Conservation (phyloP, 2,329 filamentous ascomycete species). For the Aureobasidium musti region DNA sequence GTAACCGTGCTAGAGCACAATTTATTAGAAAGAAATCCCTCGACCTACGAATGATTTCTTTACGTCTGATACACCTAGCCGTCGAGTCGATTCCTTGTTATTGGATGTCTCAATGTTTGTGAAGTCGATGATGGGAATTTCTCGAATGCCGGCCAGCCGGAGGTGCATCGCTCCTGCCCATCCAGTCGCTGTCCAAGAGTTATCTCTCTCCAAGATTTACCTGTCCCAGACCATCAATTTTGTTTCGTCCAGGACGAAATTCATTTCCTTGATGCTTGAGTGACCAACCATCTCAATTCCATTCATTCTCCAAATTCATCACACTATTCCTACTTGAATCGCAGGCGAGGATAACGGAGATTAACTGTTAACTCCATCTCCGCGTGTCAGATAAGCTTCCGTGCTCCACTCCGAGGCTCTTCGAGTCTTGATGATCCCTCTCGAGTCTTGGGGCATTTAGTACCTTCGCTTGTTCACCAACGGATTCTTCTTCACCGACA, state of each 20-base stretch:
- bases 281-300: background rate
- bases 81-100: too few species aligned
- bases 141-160: background rate
- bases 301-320: slow-evolving; percentile 1
- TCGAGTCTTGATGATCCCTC: background rate
- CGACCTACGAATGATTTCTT: too few species aligned
- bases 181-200: background rate
- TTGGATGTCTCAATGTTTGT: too few species aligned
- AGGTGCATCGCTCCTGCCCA: background rate
- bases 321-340: background rate
- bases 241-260: background rate
- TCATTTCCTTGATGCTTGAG: background rate
- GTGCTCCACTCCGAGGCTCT: slow-evolving; percentile 23
- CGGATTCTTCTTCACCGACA: background rate
- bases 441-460: background rate
- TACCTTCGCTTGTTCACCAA: slow-evolving; percentile 18
- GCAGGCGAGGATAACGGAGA: background rate
- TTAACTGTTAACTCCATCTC: slow-evolving; percentile 8
- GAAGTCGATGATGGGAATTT: background rate
- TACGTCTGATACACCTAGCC: too few species aligned
- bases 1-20: too few species aligned
- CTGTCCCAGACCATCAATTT: too few species aligned
- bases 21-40: too few species aligned
- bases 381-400: slow-evolving; percentile 18
- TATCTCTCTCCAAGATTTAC: too few species aligned